These are phyloP conservation scores for Xanthoceras sorbifolium DNA, from an alignment of 345 rosid genomes.

Conservation along the genomic window DNA sequence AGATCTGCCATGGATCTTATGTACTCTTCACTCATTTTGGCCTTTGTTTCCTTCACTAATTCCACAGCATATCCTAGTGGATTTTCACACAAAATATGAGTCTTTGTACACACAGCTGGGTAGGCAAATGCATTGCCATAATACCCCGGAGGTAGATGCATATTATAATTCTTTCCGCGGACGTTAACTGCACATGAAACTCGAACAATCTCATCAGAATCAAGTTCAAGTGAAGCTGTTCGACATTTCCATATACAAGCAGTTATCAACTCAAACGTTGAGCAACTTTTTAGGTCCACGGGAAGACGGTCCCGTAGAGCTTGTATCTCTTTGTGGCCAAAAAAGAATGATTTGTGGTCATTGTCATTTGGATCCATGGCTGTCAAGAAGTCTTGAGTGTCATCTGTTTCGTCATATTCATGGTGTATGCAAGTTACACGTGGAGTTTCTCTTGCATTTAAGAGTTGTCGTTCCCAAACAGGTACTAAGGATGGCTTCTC, in stretches of 20 bases:
- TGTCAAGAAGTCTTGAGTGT: background rate
- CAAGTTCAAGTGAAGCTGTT: conserved; percentile 15
- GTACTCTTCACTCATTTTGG: conserved; percentile 25
- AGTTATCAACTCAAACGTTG: conserved; percentile 24
- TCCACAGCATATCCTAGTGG: conserved; percentile 41
- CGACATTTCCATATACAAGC: conserved; percentile 31
- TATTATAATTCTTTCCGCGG: conserved; percentile 5
- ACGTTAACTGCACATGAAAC: conserved; percentile 6
- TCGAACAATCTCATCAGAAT: conserved; percentile 24
- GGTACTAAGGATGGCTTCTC: background rate
- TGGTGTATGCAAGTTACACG: background rate
- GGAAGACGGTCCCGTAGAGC: conserved; percentile 8
- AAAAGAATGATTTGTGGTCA: conserved; percentile 18
- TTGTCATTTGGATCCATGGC: background rate
- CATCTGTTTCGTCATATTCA: background rate
- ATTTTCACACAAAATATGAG: conserved; percentile 13
- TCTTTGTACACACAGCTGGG: conserved; percentile 33
- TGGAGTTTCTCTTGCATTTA: conserved; percentile 12
- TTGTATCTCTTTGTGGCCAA: conserved; percentile 15
- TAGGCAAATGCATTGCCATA: conserved; percentile 43
- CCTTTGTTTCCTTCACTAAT: conserved; percentile 33
- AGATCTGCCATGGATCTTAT: conserved; percentile 23
- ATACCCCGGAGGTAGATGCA: conserved; percentile 27
- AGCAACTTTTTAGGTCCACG: background rate
- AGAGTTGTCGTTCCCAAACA: conserved; percentile 14